Evolutionary conservation across 2,329 filamentous ascomycete genomes (phyloP).

Genomic region (Calonectria pseudoreteaudii): DNA sequence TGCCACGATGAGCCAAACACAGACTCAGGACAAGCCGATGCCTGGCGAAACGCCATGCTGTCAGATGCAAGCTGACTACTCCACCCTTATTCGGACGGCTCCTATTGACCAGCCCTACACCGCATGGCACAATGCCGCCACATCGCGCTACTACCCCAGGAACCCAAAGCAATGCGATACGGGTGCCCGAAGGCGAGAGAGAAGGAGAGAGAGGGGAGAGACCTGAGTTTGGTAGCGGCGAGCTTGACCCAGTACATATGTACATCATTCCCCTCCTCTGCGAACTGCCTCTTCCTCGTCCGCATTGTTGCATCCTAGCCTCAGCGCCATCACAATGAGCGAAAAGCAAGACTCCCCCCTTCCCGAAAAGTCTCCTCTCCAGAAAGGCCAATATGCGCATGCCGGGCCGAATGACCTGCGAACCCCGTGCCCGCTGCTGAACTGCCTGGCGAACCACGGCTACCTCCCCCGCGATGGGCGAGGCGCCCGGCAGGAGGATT

Average conservation of each 20-base stretch:
- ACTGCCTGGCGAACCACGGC: slow-evolving; percentile 40
- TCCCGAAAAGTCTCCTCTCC: slow-evolving; percentile 21
- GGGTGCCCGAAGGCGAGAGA: not conserved
- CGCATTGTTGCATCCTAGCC: not conserved
- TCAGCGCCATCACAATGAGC: not conserved
- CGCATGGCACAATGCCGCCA: not conserved
- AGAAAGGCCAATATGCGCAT: slow-evolving; percentile 32
- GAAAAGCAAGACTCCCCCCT: not conserved
- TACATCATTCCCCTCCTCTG: not conserved
- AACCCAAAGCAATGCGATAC: not conserved
- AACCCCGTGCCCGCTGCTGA: slow-evolving; percentile 40
- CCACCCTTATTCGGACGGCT: not conserved
- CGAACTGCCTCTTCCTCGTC: too few species aligned
- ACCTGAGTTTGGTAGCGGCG: not conserved
- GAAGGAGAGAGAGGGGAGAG: not conserved
- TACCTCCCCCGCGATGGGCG: slow-evolving; percentile 39
- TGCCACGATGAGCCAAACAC: not conserved
- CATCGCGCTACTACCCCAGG: not conserved
- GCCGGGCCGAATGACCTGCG: slow-evolving; percentile 34
- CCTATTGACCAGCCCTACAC: not conserved
- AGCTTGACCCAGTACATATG: slow-evolving; percentile 3
- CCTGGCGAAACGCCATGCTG: not conserved
- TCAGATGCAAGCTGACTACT: slow-evolving; percentile 5
- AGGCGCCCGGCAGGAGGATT: slow-evolving; percentile 30
- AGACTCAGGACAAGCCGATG: not conserved